Base-by-base conservation (phyloP, 106 monocot genomes). In the Platanthera guangdongensis region DNA sequence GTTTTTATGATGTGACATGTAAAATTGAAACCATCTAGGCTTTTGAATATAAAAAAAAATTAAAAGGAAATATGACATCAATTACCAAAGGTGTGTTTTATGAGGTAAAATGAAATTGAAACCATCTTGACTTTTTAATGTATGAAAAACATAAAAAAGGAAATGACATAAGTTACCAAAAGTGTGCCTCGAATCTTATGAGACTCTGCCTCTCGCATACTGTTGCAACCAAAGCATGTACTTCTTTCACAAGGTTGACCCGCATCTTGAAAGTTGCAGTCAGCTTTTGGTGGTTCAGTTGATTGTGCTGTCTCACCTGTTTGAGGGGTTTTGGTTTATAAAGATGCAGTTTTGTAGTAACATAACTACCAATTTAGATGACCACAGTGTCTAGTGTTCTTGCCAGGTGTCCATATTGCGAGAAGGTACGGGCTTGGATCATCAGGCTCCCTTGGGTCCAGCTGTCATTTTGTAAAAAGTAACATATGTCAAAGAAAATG, bases 371-470 rank as follows among this genome's bases (percentile, higher is more conserved):
- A 10, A 69, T 51, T 21, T 50, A 4, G 65, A 68, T 25, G 30
- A 59, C 47, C 12, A 22, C 16, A 75, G 13, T 65, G 14, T 9
- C 16, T 32, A 1, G 32, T 77, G 9, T 63, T 63, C 83, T 73
- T 85, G 83, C 88, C 89, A 84, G 86, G 83, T 14, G 81, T 79
- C 89, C 89, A 89, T 76, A 89, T 89, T 15, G 86, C 84, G 52
- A 89, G 80, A 50, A 86, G 86, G 73, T 89, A 89, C 2, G 83
- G 76, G 72, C 75, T 68, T 14, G 89, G 89, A 80, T 89, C 89
- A 79, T 89, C 86, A 50, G 81, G 69, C 49, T 84, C 86, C 76
- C 89, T 77, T 63, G 72, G 55, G 74, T 89, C 86, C 50, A 86
- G 0, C 89, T 89, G 79, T 71, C 57, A 71, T 25, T 16, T 63